Conservation (phyloP, 352 stramenopile genomes). For the Pythium myriotylum region DNA sequence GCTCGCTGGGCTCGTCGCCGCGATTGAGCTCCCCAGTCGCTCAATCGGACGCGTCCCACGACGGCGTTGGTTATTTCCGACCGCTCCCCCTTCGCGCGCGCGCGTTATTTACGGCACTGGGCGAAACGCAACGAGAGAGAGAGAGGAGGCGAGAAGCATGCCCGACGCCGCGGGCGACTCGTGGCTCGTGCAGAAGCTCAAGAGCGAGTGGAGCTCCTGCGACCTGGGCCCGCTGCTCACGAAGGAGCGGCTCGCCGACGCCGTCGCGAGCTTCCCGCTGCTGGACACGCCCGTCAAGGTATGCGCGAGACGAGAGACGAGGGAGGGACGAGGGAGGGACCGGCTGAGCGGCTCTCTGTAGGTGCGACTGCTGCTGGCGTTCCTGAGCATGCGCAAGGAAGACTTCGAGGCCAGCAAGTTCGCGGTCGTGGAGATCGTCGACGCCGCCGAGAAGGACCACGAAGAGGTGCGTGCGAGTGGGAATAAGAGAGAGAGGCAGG, state of each 20-base stretch:
- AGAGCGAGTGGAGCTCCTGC: conserved; percentile 72
- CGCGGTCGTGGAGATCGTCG: conserved; percentile 53
- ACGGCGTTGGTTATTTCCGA: conserved; percentile 18
- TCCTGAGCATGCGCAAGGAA: conserved; percentile 64
- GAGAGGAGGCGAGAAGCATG: too few species aligned
- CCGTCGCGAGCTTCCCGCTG: conserved; percentile 55
- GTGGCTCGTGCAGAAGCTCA: conserved; percentile 80
- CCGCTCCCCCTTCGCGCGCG: not conserved
- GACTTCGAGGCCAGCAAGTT: conserved; percentile 54
- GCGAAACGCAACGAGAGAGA: not conserved
- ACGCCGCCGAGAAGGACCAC: conserved; percentile 52
- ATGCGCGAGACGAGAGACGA: too few species aligned
- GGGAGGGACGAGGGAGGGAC: too few species aligned
- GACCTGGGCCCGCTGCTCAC: conserved; percentile 69
- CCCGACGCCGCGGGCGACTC: conserved; percentile 27
- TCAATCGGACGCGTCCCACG: conserved; percentile 5
- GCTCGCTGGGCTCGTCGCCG: not conserved
- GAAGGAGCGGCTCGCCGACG: conserved; percentile 57
- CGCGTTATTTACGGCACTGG: conserved; percentile 11
- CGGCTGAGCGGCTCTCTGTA: too few species aligned
- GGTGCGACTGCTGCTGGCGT: conserved; percentile 57
- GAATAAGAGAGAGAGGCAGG: too few species aligned
- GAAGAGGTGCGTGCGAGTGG: conserved; percentile 46
- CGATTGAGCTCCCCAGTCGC: not conserved
- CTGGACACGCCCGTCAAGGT: conserved; percentile 75